Evolutionary conservation across 768 basidiomycete genomes (phyloP).

Genomic region (Auriscalpium orientale): DNA sequence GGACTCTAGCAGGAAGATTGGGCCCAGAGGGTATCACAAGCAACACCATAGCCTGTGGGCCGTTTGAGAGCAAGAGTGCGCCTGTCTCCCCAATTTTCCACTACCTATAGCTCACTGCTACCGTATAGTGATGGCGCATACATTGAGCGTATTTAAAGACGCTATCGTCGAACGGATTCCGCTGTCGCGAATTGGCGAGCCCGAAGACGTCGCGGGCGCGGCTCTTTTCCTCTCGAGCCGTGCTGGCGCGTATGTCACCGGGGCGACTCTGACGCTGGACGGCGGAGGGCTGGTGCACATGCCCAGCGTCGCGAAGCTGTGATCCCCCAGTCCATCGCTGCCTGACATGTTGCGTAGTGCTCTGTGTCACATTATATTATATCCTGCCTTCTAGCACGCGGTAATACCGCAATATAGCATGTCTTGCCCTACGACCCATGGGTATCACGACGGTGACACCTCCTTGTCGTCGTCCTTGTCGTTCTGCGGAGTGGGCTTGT

Average conservation of each 20-base stretch:
- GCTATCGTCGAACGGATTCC: constrained; percentile 38
- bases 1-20: constrained; percentile 48
- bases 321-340: neutral
- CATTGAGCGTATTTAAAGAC: constrained; percentile 38
- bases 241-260: constrained; percentile 57
- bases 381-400: too few relatives aligned
- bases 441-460: too few relatives aligned
- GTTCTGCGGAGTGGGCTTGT: too few relatives aligned
- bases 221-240: constrained; percentile 54
- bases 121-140: constrained; percentile 44
- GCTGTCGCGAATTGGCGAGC: constrained; percentile 45
- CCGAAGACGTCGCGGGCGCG: constrained; percentile 59
- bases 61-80: constrained; percentile 29
- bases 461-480: too few relatives aligned
- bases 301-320: constrained; percentile 24
- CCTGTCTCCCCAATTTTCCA: neutral
- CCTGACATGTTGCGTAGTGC: constrained; percentile 7
- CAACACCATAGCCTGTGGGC: constrained; percentile 56
- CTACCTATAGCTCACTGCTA: neutral
- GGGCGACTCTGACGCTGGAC: constrained; percentile 54
- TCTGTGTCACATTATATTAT: constrained; percentile 32
- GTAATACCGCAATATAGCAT: too few relatives aligned
- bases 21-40: constrained; percentile 51
- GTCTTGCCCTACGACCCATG: too few relatives aligned
- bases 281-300: constrained; percentile 46